Evolutionary conservation across 495 filamentous ascomycete genomes (phyloP), one percentile per base, ranked within the genome.

Genomic region (Aspergillus indologenus): DNA sequence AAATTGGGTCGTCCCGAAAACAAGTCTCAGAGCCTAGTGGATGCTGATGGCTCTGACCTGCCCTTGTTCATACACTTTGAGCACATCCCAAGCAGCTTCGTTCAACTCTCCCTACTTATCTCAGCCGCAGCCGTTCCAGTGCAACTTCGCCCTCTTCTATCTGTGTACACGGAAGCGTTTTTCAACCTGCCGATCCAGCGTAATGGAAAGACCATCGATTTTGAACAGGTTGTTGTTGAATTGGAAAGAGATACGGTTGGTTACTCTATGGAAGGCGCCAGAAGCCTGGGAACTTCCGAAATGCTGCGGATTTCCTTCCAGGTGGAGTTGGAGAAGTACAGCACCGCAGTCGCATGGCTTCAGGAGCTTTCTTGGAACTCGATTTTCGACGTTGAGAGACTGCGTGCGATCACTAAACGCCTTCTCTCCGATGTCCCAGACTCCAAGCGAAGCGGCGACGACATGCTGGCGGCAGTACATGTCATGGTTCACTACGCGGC

Each of bases 51-150:
- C 9, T 62, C 80, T 3, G 80, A 81, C 50, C 62, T 83, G 42
- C 90, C 92, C 1, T 78, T 96, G 2, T 99, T 96, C 72, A 81
- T 99, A n/a, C 95, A 99, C 73, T 99, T 94, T 64, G 94, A 99
- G 75, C 84, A 96, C 64, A 88, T 96, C 31, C 84, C 85, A 31
- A 92, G 89, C 46, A 93, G 89, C 64, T 99, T 99, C 67, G 91
- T 96, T 45, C 85, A 90, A 58, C 73, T 98, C 14, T 85, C 81
- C 9, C 70, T 96, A 18, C 79, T 96, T 44, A 70, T 97, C 40
- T 90, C 90, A 48, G 93, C 91, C 1, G 83, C 84, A 17, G 75
- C 83, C 20, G 77, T 96, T 0, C 88, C 91, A 0, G 77, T 87
- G 5, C 79, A 89, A 56, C 79, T 88, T 52, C 89, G 90, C 68